phyloP scores from a whole-genome alignment of 495 filamentous ascomycete genomes.

The Lepidopterella palustris region DNA sequence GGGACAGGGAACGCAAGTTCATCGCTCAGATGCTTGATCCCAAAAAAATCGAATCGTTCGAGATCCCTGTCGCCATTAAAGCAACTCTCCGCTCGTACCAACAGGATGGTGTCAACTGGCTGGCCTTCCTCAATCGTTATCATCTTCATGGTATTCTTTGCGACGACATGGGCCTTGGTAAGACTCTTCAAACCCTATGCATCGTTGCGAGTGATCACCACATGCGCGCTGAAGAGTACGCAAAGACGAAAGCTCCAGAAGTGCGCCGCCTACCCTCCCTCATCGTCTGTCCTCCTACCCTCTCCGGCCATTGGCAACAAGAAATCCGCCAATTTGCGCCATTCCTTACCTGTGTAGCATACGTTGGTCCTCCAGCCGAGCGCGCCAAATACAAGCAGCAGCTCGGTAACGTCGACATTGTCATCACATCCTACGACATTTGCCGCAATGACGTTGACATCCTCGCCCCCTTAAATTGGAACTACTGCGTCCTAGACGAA shows the following conservation, averaged over 20 bases:
- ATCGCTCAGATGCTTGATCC: conserved; percentile 93
- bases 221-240: conserved; percentile 81
- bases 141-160: conserved; percentile 97
- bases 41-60: conserved; percentile 89
- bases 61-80: conserved; percentile 93
- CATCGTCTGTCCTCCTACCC: conserved; percentile 90
- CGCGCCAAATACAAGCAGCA: conserved; percentile 59
- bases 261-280: conserved; percentile 76
- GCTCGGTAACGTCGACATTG: conserved; percentile 73
- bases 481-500: conserved; percentile 95
- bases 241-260: conserved; percentile 68
- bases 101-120: conserved; percentile 98
- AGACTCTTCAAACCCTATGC: conserved; percentile 93
- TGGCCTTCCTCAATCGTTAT: conserved; percentile 95
- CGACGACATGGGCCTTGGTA: conserved; percentile 98
- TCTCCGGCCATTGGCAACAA: conserved; percentile 99
- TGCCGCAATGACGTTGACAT: conserved; percentile 87
- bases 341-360: conserved; percentile 80
- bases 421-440: conserved; percentile 96
- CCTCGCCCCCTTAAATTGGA: conserved; percentile 81
- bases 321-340: conserved; percentile 92
- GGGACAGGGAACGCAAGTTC: conserved; percentile 90
- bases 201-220: conserved; percentile 98
- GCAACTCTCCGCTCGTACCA: conserved; percentile 93
- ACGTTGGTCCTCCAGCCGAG: conserved; percentile 81